Evolutionary conservation across 2,329 filamentous ascomycete genomes (phyloP), one percentile per base, ranked within the genome.

Genomic region (Fusarium lyarnte): DNA sequence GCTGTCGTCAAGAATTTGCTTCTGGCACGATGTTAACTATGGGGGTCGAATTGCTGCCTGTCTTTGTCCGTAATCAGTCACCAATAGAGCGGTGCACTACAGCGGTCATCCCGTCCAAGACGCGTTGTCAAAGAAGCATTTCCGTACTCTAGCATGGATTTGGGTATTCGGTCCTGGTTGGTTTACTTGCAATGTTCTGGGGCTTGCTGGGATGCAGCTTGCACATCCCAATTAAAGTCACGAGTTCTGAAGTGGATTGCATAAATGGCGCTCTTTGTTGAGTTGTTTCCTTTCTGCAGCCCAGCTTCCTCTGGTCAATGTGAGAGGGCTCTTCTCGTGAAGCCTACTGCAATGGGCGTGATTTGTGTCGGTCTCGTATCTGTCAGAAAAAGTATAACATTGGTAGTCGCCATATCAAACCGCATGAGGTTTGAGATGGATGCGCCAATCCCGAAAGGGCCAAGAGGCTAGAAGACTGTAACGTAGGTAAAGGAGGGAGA

Each of bases 191-290:
- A 49, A 63, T 54, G 11, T 58, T 60, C 49, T 62, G 51, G 61
- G 66, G 57, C 66, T 62, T 62, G 63, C 62, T 31, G 46, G 73
- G 63, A 64, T 60, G 52, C 49, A 52, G 43, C 51, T 57, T 70
- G 74, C 47, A 61, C 54, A 74, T 73, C 73, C 52, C 42, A 76
- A 74, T 72, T 67, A 70, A 60, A 64, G 51, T 60, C 46, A 55
- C 54, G 31, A 63, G 54, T 39, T 58, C 35, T 46, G 43, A 47
- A 42, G 46, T 70, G 55, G 52, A 42, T 60, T 71, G 58, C 66
- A 73, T 74, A 63, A 68, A 70, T 70, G 47, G 63, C 63, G 70
- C 45, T 58, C 63, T 73, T 54, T 53, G 52, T 60, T 65, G 38
- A 66, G 60, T 27, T 33, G 55, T 69, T 75, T 76, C 62, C 65